Evolutionary conservation across 2,329 filamentous ascomycete species (phyloP).

Genomic region (Ophiosphaerella herpotricha): DNA sequence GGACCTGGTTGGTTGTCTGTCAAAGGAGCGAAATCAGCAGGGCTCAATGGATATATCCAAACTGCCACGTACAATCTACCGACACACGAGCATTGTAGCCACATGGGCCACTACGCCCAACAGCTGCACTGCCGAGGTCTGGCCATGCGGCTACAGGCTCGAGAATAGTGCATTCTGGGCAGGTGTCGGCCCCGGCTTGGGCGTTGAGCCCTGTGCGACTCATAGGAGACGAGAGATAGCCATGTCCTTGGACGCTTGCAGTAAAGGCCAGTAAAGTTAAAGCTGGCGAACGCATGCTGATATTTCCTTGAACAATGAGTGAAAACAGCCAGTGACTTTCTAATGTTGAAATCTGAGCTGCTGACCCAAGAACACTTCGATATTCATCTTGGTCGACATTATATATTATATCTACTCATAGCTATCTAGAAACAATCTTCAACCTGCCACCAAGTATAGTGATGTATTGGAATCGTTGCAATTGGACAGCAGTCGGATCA

Average conservation of each 20-base stretch:
- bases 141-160: slow-evolving; percentile 43
- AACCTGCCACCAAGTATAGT: neutral
- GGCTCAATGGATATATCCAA: neutral
- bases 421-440: neutral
- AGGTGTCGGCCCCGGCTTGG: slow-evolving; percentile 37
- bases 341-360: too few species aligned
- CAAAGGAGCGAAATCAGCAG: neutral
- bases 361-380: too few species aligned
- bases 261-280: slow-evolving; percentile 24
- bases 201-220: slow-evolving; percentile 42
- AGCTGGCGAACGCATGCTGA: slow-evolving; percentile 24
- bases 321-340: neutral
- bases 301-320: neutral
- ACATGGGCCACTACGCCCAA: slow-evolving; percentile 40
- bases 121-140: slow-evolving; percentile 30
- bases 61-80: slow-evolving; percentile 21
- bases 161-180: slow-evolving; percentile 42
- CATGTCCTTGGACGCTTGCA: slow-evolving; percentile 31
- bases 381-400: neutral
- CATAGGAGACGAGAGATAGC: slow-evolving; percentile 39
- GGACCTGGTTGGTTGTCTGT: slow-evolving; percentile 38
- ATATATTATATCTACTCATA: neutral
- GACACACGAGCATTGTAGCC: slow-evolving; percentile 44
- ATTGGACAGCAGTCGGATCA: slow-evolving; percentile 4
- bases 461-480: neutral